Evolutionary conservation across 1,139 yeast species (phyloP).

Genomic region (Yamadazyma sp.): DNA sequence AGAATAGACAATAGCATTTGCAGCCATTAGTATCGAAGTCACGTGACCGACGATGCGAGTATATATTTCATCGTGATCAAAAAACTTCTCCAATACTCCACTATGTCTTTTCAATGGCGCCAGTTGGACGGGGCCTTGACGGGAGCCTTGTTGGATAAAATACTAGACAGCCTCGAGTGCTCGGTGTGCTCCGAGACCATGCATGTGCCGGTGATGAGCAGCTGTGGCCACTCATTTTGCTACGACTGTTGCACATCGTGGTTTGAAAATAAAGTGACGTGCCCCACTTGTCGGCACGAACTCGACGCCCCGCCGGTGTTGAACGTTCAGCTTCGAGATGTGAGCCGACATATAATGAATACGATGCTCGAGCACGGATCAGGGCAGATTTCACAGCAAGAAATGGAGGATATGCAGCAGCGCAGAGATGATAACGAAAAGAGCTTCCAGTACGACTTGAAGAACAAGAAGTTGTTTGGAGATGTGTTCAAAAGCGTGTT

Average conservation of each 20-base stretch:
- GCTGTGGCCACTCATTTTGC: slow-evolving; percentile 49
- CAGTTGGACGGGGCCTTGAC: slow-evolving; percentile 8
- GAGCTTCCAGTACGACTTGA: slow-evolving; percentile 40
- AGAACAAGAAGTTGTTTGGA: slow-evolving; percentile 41
- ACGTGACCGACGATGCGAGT: no score
- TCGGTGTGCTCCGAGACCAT: slow-evolving; percentile 45
- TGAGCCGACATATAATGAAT: slow-evolving; percentile 31
- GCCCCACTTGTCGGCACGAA: slow-evolving; percentile 56
- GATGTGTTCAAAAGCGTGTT: slow-evolving; percentile 50
- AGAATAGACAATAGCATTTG: slow-evolving; percentile 4
- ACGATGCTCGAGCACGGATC: slow-evolving; percentile 26
- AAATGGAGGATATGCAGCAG: slow-evolving; percentile 19
- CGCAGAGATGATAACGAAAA: slow-evolving; percentile 25
- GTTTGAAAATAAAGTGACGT: slow-evolving; percentile 48
- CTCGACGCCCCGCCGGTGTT: slow-evolving; percentile 44
- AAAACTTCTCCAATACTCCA: no score
- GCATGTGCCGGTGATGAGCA: slow-evolving; percentile 42
- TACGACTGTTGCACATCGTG: slow-evolving; percentile 51
- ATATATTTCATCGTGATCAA: no score
- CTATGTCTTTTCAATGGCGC: slow-evolving; percentile 4
- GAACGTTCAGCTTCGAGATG: slow-evolving; percentile 43
- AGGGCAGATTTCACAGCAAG: slow-evolving; percentile 15
- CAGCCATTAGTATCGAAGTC: slow-evolving; percentile 5
- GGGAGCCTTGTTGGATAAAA: slow-evolving; percentile 6
- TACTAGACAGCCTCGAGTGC: slow-evolving; percentile 32